Conservation (phyloP, 805 yeast species). For the Yarrowia alimentaria region DNA sequence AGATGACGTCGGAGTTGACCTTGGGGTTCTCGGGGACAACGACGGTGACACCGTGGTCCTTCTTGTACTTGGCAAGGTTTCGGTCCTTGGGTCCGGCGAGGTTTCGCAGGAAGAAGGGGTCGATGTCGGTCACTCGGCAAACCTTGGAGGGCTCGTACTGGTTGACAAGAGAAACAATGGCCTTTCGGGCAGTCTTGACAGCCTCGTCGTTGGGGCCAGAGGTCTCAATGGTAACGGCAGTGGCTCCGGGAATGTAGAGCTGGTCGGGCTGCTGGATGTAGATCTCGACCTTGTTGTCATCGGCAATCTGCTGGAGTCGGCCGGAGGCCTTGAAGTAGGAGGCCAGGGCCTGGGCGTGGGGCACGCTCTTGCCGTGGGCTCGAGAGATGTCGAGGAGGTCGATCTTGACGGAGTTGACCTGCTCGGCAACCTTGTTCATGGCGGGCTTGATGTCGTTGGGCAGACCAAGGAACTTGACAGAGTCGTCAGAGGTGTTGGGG, state of each 20-base stretch:
- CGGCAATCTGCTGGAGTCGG: conserved; percentile 44
- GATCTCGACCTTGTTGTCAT: conserved; percentile 46
- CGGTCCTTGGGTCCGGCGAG: conserved; percentile 39
- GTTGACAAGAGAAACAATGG: conserved; percentile 71
- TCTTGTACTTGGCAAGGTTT: conserved; percentile 36
- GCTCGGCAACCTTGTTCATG: conserved; percentile 55
- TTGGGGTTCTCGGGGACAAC: conserved; percentile 50
- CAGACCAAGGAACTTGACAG: conserved; percentile 59
- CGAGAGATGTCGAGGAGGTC: conserved; percentile 77
- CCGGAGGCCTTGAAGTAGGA: conserved; percentile 50
- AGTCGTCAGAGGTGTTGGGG: conserved; percentile 47
- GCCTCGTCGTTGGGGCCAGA: conserved; percentile 51
- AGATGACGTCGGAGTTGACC: conserved; percentile 46
- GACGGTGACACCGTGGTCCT: conserved; percentile 49
- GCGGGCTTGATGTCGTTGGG: conserved; percentile 57
- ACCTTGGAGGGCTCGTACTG: conserved; percentile 66
- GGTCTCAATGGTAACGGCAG: conserved; percentile 60
- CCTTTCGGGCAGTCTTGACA: conserved; percentile 65
- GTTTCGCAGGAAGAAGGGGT: conserved; percentile 53
- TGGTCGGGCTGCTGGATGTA: conserved; percentile 48
- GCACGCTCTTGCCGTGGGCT: conserved; percentile 78
- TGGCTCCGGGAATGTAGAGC: conserved; percentile 44
- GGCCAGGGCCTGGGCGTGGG: conserved; percentile 75
- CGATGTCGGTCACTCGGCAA: conserved; percentile 59
- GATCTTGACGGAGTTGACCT: conserved; percentile 58